Base-by-base conservation (phyloP, 441 rosid species). In the Geranium incanum region DNA sequence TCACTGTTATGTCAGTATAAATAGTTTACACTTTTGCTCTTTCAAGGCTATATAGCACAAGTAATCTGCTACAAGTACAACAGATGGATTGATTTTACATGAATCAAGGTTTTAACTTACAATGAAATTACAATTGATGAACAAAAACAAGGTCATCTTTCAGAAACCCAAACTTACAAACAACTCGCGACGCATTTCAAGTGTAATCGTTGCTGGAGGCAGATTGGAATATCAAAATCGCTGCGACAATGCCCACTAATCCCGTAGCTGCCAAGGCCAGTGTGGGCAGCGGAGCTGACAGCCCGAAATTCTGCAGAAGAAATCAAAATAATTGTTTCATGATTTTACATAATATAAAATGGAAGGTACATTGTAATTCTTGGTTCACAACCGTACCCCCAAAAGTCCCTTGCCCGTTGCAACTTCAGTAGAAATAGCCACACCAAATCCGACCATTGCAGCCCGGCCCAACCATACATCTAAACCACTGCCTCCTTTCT, bases 401-500 rank as follows among this genome's bases (percentile, higher is more conserved):
- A 94, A 74, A 72, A 89, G 92, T 70, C 97, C 97, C 75, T 90
- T 91, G 65, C 97, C 98, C 0, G 97, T 94, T 11, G 91, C 73
- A 55, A 90, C 37, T 85, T 91, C 95, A 71, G 91, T 91, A 57
- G 82, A 75, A 66, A 90, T 76, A 36, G 92, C 95, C 33, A 75
- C 91, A 15, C 89, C 93, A 84, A 94, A 91, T 68, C 92, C 97
- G 78, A 91, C 59, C 98, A 90, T 94, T 18, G 97, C 98, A 36
- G 87, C 69, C 55, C 98, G 86, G 28, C 96, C 97, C 9, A 87
- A 85, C 98, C 97, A 94, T 66, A 94, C 87, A 72, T 89, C 97
- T 74, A 90, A 72, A 76, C 90, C 72, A 82, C 68, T 86, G 70
- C 89, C 71, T 18, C 83, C 78, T 81, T 86, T 93, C 83, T 86